Evolutionary conservation across 768 basidiomycete species (phyloP).

Genomic region (Hortiboletus flavorubellus): DNA sequence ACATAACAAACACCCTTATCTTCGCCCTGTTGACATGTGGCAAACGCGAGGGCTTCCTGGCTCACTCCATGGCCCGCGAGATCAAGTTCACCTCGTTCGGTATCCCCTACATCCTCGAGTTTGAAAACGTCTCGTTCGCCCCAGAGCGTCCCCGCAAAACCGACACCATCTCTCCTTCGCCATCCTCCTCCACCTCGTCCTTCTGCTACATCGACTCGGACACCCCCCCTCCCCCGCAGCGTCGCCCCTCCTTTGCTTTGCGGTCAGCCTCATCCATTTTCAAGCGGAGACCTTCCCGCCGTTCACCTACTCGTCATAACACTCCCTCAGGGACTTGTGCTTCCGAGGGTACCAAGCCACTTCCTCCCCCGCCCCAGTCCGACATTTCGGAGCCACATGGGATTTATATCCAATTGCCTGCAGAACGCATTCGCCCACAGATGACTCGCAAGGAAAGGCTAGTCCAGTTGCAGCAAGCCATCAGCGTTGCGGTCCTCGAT

Average conservation of each 20-base stretch:
- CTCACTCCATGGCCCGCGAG: conserved; percentile 16
- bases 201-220: conserved; percentile 26
- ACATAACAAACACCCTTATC: neutral
- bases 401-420: conserved; percentile 26
- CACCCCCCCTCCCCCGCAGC: conserved; percentile 12
- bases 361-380: conserved; percentile 14
- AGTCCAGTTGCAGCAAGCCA: conserved; percentile 33
- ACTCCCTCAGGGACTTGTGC: neutral
- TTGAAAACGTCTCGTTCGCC: conserved; percentile 25
- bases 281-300: conserved; percentile 16
- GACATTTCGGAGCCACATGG: conserved; percentile 14
- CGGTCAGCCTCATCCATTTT: conserved; percentile 24
- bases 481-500: conserved; percentile 35
- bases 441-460: conserved; percentile 23
- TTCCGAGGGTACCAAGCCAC: conserved; percentile 13
- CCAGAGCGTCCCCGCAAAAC: neutral
- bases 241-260: conserved; percentile 14
- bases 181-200: conserved; percentile 18
- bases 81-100: conserved; percentile 31
- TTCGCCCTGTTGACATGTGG: neutral
- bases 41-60: neutral
- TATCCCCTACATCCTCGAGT: conserved; percentile 29
- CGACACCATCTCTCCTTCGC: neutral
- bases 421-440: neutral
- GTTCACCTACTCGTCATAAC: neutral